Conservation (phyloP, 306 rosid species). For the Sicyos edulis region DNA sequence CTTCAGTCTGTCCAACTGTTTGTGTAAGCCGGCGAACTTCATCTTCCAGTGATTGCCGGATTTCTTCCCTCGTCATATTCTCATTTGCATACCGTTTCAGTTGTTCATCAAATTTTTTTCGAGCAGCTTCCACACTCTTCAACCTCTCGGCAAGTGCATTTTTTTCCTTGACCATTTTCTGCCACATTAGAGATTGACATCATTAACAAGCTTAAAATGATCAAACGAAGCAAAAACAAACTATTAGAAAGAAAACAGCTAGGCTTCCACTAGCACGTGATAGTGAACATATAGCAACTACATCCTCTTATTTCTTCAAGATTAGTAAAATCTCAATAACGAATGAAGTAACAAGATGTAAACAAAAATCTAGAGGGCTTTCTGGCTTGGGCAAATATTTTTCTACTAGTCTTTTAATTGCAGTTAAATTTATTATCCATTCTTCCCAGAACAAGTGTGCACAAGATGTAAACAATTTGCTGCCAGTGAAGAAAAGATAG, state of each 20-base stretch:
- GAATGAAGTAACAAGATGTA: background rate
- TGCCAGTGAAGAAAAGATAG: background rate
- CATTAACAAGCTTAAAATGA: constrained; percentile 19
- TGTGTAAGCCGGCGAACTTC: constrained; percentile 84
- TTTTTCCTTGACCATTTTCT: constrained; percentile 95
- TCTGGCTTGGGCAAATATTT: background rate
- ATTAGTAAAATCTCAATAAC: background rate
- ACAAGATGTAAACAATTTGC: background rate
- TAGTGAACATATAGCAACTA: background rate
- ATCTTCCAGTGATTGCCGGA: constrained; percentile 89
- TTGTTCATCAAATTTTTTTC: constrained; percentile 96
- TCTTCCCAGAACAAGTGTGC: background rate
- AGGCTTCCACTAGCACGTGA: background rate
- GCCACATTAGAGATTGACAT: constrained; percentile 27
- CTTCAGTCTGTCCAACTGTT: constrained; percentile 95
- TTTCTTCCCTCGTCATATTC: constrained; percentile 85
- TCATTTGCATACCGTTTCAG: constrained; percentile 86
- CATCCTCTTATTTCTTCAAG: constrained; percentile 4
- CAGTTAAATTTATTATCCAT: background rate
- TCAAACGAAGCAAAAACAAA: background rate
- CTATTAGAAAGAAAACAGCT: constrained; percentile 14
- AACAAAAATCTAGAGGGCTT: background rate
- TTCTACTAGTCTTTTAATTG: background rate
- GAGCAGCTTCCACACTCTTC: constrained; percentile 91
- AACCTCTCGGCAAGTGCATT: constrained; percentile 89